Evolutionary conservation across 1,284 basidiomycete species (phyloP), one percentile per base, ranked within the genome.

Genomic region (Athelia sp.): DNA sequence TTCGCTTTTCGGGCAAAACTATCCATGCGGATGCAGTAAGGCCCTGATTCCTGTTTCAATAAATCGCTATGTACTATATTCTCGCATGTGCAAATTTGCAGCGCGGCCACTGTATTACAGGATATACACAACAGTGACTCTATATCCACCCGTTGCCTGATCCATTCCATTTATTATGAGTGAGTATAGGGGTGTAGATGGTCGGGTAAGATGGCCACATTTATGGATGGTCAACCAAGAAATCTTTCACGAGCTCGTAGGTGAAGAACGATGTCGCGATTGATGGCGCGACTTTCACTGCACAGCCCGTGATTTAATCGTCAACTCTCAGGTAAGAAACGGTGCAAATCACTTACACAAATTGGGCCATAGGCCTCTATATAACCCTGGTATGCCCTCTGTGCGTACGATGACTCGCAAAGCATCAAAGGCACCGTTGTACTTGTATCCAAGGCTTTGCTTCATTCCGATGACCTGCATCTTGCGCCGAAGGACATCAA

Each of bases 401-500:
- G 75, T 76, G 38, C 71, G 76, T 21, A 93, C 53, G 46, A 93
- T 92, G 50, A 76, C 78, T 50, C 68, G 67, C 55, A 94, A 70
- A 1, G 88, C 90, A 61, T 93, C 87, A 50, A 90, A 61, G 15
- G 87, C 92, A 22, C 92, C 90, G 45, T 70, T 82, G 67, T 93
- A 93, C 61, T 81, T 80, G 54, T 81, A 69, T 38, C 79, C 77
- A 51, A 85, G 60, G 52, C 78, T 70, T 50, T 78, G 75, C 53
- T 77, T 69, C 85, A 98, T 87, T 1, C 95, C 96, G 1, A 86
- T 83, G 50, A 96, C 91, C 66, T 99, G 96, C 88, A 99, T 94
- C 70, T 97, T 93, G 46, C 96, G 76, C 38, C 96, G 77, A 48
- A 98, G 69, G 1, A 98, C 93, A 65, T 99, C 96, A 60, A 98